A percentile compares a stretch with the other conserved stretches of the same genome.
Evolutionary conservation across 1,139 yeast species (phyloP).

Genomic region (Dujonia santamariae): DNA sequence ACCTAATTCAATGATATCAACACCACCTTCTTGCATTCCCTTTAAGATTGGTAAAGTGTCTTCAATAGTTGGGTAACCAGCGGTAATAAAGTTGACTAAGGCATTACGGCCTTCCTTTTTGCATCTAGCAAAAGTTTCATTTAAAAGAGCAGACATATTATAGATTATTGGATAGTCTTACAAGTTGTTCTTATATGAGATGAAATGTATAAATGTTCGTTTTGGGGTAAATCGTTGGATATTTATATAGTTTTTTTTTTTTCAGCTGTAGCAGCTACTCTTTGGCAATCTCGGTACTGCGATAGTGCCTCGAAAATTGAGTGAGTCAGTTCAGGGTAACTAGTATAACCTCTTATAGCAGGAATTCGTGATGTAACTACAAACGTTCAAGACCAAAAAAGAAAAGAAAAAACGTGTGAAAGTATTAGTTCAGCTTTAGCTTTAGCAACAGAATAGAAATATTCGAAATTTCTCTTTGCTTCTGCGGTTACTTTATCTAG

Average conservation of each 20-base stretch:
- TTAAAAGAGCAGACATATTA: slow-evolving; percentile 64
- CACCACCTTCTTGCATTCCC: slow-evolving; percentile 93
- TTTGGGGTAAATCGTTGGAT: background rate
- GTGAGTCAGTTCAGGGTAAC: slow-evolving; percentile 23
- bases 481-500: too few species aligned
- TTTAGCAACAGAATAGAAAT: too few species aligned
- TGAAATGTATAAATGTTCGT: background rate
- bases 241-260: background rate
- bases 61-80: slow-evolving; percentile 85
- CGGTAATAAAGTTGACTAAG: slow-evolving; percentile 87
- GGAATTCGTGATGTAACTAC: too few species aligned
- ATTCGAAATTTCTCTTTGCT: too few species aligned
- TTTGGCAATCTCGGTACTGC: background rate
- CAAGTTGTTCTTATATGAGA: background rate
- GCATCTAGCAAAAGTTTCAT: slow-evolving; percentile 70
- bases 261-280: background rate
- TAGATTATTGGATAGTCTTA: background rate
- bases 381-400: slow-evolving; percentile 1
- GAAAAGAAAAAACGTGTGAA: too few species aligned
- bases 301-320: slow-evolving; percentile 2
- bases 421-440: too few species aligned
- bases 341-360: too few species aligned
- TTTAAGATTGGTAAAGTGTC: slow-evolving; percentile 84
- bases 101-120: slow-evolving; percentile 80
- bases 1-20: slow-evolving; percentile 91